Evolutionary conservation across 2,329 filamentous ascomycete genomes (phyloP).

Genomic region (Xylaria sp.): DNA sequence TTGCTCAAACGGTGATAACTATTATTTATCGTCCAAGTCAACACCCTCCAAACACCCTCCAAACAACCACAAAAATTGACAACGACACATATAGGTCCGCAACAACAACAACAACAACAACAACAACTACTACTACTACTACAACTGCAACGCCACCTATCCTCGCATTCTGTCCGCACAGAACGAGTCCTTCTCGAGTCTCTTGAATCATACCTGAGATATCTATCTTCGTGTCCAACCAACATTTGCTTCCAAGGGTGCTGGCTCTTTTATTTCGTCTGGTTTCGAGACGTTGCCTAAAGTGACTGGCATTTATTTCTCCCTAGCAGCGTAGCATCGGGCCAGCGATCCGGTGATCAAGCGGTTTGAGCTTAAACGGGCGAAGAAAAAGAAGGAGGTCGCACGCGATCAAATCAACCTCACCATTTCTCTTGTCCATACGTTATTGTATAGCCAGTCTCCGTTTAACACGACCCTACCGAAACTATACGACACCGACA

Average conservation of each 20-base stretch:
- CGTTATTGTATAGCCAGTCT: too few species aligned
- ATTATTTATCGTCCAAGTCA: background rate
- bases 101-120: conserved; percentile 3
- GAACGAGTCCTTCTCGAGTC: too few species aligned
- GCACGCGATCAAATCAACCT: too few species aligned
- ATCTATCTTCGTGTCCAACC: background rate
- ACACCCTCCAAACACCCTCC: background rate
- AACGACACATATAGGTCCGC: too few species aligned
- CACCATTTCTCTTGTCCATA: too few species aligned
- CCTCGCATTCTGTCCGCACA: background rate
- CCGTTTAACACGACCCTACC: too few species aligned
- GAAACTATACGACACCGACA: too few species aligned
- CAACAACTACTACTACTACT: background rate
- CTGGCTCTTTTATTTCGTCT: background rate
- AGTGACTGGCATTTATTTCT: background rate
- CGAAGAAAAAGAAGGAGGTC: too few species aligned
- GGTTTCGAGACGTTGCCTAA: background rate
- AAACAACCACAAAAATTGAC: too few species aligned
- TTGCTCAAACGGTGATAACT: background rate
- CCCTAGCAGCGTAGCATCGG: too few species aligned
- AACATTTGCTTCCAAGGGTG: background rate
- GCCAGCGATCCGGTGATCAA: background rate
- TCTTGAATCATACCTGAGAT: background rate
- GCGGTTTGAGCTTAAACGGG: background rate
- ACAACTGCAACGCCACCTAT: background rate